Base-by-base conservation (phyloP, 202 grass and related monocot genomes). In the Cymbopogon flexuosus region DNA sequence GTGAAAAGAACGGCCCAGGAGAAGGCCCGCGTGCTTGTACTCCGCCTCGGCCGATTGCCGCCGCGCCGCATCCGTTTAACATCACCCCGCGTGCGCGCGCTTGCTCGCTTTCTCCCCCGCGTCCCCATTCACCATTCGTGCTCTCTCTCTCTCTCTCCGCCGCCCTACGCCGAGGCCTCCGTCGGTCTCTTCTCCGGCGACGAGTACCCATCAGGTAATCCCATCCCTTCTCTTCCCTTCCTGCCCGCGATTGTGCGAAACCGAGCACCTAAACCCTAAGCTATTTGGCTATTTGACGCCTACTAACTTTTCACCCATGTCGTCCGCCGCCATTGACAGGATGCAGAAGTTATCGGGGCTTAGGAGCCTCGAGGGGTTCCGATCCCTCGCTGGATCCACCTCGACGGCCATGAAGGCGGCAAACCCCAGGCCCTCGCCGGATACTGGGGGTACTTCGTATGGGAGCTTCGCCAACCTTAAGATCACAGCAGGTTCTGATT, bases 311-410 rank as follows among this genome's bases (percentile, higher is more conserved):
- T 6, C 34, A 5, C 34, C 34, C 34, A 36, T 36, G 5, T 2
- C 3, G 15, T 49, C 2, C 49, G 49, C 49, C 49, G n/a, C 49
- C 71, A 65, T 69, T 70, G 75, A 35, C 71, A 84, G 77, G 73
- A 97, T 94, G 94, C 91, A 97, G 73, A 97, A 93, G 83, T 84
- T 93, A 24, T 59, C 85, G 27, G 83, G 87, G 24, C 62, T 81
- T 33, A 92, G 87, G 79, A 65, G 68, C 54, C 84, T 94, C 31
- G 91, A 84, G 74, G 86, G 89, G 68, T 84, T 54, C 49, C 49
- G 16, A 54, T 54, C 49, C 4, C 16, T 54, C 5, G 49, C 5
- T 2, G 49, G 18, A 19, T 54, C 49, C 49, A 2, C 49, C 16
- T 19, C 15, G 49, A 54, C 18, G 49, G 18, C 49, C 18, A 54